These are phyloP conservation scores for Clavispora asparagi DNA, from an alignment of 805 yeast genomes.

Conservation along the genomic window DNA sequence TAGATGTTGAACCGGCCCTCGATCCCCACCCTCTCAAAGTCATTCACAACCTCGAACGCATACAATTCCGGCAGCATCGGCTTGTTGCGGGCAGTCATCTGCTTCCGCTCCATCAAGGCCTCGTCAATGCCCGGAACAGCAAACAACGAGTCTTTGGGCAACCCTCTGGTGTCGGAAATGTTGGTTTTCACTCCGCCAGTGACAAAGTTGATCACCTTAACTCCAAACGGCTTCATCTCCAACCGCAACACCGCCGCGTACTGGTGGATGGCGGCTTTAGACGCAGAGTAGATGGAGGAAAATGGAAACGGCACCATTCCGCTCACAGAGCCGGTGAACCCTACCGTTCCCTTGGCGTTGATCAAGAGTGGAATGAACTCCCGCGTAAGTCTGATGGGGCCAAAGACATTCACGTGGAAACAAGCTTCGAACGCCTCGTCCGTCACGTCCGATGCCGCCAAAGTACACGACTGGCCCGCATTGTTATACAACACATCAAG, in stretches of 20 bases:
- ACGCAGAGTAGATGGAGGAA: slow-evolving; percentile 57
- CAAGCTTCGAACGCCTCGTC: slow-evolving; percentile 49
- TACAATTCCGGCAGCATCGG: slow-evolving; percentile 60
- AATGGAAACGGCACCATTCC: slow-evolving; percentile 69
- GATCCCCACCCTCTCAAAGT: slow-evolving; percentile 36
- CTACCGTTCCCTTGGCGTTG: slow-evolving; percentile 61
- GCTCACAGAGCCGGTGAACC: slow-evolving; percentile 70
- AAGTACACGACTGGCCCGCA: slow-evolving; percentile 72
- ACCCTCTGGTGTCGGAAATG: slow-evolving; percentile 60
- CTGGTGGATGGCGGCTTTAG: slow-evolving; percentile 74
- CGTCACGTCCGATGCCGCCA: slow-evolving; percentile 63
- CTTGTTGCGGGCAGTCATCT: slow-evolving; percentile 52
- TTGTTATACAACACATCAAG: slow-evolving; percentile 65
- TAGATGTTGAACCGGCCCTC: slow-evolving; percentile 43
- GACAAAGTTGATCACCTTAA: slow-evolving; percentile 60
- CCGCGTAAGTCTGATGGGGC: slow-evolving; percentile 59
- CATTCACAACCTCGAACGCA: slow-evolving; percentile 51
- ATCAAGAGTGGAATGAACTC: slow-evolving; percentile 54
- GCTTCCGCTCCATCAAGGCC: slow-evolving; percentile 46
- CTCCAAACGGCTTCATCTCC: slow-evolving; percentile 70
- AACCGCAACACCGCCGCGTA: slow-evolving; percentile 58
- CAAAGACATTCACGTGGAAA: slow-evolving; percentile 64
- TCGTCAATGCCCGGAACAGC: slow-evolving; percentile 45
- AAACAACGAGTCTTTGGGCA: slow-evolving; percentile 53
- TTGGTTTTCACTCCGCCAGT: slow-evolving; percentile 76